Evolutionary conservation across 192 early-diverging fungal species (phyloP), one percentile per base, ranked within the genome.

Genomic region (Coemansia sp.): DNA sequence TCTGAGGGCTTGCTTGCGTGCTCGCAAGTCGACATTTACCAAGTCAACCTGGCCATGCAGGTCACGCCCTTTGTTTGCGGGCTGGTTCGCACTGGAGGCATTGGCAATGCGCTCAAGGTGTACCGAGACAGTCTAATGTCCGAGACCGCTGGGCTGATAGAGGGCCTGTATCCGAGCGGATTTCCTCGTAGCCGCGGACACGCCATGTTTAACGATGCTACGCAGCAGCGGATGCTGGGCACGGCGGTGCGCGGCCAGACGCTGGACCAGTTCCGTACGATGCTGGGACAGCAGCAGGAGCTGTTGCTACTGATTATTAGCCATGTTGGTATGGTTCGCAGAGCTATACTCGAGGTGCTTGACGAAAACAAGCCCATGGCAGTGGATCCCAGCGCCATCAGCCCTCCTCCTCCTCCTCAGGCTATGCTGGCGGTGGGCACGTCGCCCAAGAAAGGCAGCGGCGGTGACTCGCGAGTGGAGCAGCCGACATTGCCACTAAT

Each of bases 251-350:
- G 91, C 0, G 89, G 78, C 15, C 94, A 97, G 93, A 89, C 91
- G 2, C 92, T 96, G 70, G 89, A 93, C 45, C 82, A 91, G 20
- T 99, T 95, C 67, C 90, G 90, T 60, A 85, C 90, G 24, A 84
- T 94, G 74, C 70, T 97, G 2, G 65, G 91, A 7, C 87, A 86
- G 45, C 88, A 97, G 58, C 94, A 93, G 63, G 84, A 89, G 5
- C 83, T 90, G 15, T 73, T 96, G 27, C 72, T 97, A 0, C 86
- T 90, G 25, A 84, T 89, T 3, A 86, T 96, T 43, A 87, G 92
- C 60, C 84, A 93, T 31, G 78, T 89, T 20, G 76, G 87, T 24
- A 82, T 91, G 22, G 90, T 92, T 25, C 90, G 95, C 60, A 88
- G 91, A 9, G 69, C 92, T 6, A 84, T 94, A 4, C 70, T 88